Conservation (phyloP, 352 stramenopile genomes). For the Aphanomyces euteiches region DNA sequence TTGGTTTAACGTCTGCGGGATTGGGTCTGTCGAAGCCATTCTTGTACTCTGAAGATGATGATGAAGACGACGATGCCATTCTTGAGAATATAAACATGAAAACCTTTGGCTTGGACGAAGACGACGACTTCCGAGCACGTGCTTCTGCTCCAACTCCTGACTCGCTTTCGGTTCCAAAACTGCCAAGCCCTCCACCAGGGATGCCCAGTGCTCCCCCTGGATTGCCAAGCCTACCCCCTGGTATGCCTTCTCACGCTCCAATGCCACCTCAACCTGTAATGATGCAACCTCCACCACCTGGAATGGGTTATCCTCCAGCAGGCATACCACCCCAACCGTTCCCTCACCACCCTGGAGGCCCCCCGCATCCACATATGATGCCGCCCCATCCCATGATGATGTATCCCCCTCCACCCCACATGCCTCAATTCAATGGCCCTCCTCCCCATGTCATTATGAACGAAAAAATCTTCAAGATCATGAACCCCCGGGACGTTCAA, state of each 20-base stretch:
- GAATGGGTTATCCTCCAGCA: conserved; percentile 36
- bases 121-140: conserved; percentile 39
- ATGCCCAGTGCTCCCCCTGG: conserved; percentile 35
- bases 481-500: conserved; percentile 78
- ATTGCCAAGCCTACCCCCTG: conserved; percentile 28
- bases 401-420: conserved; percentile 26
- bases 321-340: conserved; percentile 4
- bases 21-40: conserved; percentile 15
- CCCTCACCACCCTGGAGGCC: conserved; percentile 2
- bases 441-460: conserved; percentile 22
- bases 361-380: conserved; percentile 22
- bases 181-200: conserved; percentile 27
- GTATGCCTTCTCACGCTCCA: background rate
- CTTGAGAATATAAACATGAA: conserved; percentile 22
- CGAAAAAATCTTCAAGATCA: conserved; percentile 64
- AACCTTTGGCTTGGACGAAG: conserved; percentile 66
- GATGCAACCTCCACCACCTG: conserved; percentile 33
- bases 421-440: conserved; percentile 33
- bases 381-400: conserved; percentile 30
- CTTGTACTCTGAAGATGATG: conserved; percentile 28
- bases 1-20: conserved; percentile 23
- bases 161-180: conserved; percentile 22
- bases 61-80: conserved; percentile 18
- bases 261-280: background rate
- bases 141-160: background rate